Evolutionary conservation across 306 rosid species (phyloP).

Genomic region (Prinsepia uniflora): DNA sequence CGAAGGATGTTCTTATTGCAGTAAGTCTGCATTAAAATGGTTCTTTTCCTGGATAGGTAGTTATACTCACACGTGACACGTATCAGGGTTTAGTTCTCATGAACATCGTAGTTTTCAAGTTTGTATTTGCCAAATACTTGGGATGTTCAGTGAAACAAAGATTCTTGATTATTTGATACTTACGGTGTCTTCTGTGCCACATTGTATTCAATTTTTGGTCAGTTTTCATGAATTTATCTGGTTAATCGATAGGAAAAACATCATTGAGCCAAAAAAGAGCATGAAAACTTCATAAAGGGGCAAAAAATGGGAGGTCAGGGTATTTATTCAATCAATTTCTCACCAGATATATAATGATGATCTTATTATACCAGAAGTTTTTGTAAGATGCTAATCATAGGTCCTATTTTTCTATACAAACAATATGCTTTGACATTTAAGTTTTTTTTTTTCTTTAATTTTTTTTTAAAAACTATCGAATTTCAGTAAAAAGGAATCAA

Average conservation of each 20-base stretch:
- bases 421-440: slow-evolving; percentile 30
- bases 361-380: slow-evolving; percentile 25
- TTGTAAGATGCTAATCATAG: slow-evolving; percentile 30
- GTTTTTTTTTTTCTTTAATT: no score
- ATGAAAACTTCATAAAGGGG: slow-evolving; percentile 2
- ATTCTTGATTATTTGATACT: neutral
- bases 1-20: neutral
- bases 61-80: neutral
- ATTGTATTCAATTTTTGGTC: no score
- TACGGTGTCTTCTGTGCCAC: neutral
- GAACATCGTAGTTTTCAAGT: neutral
- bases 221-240: no score
- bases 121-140: neutral
- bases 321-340: slow-evolving; percentile 9
- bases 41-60: neutral
- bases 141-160: neutral
- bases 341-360: slow-evolving; percentile 23
- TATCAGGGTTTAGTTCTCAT: neutral
- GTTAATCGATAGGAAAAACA: no score
- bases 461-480: slow-evolving; percentile 29
- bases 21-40: neutral
- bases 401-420: slow-evolving; percentile 35
- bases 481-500: slow-evolving; percentile 23
- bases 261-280: neutral
- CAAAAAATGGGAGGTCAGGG: slow-evolving; percentile 8